Percentiles rank a stretch among this genome's conserved stretches.
These are phyloP conservation scores for Oryza glaberrima DNA, from an alignment of 176 grass and related monocot species.

Conservation along the genomic window DNA sequence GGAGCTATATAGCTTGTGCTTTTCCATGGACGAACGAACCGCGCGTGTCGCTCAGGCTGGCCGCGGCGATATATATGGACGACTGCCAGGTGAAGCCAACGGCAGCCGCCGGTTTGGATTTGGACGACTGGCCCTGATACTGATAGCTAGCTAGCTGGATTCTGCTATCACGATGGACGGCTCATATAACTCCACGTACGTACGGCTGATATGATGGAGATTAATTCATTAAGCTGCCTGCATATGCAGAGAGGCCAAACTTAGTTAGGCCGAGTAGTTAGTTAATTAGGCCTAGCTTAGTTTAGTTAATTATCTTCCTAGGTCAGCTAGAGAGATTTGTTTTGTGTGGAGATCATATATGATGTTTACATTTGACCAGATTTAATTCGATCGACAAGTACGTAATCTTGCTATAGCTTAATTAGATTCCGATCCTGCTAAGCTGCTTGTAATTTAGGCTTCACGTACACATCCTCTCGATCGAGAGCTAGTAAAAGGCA, in stretches of 20 bases:
- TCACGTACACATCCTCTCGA: no score
- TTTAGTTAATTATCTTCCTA: neutral
- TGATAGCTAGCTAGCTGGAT: neutral
- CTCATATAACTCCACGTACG: neutral
- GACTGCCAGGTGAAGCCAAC: neutral
- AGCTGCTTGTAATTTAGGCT: no score
- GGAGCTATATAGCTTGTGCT: neutral
- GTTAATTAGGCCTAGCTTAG: neutral
- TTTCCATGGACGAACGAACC: slow-evolving; percentile 3
- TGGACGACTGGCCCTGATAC: no score
- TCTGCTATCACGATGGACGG: slow-evolving; percentile 16
- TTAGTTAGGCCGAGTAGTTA: neutral
- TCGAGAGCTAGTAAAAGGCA: no score
- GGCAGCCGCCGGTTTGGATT: neutral
- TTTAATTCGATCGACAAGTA: no score
- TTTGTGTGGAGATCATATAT: no score
- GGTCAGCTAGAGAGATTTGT: no score
- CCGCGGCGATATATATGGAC: neutral
- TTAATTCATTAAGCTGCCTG: neutral
- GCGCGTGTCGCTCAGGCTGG: neutral
- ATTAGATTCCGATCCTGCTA: no score
- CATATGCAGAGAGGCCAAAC: neutral
- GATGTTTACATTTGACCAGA: no score
- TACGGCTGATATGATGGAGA: neutral
- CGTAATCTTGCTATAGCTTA: no score